Evolutionary conservation across 805 yeast genomes (phyloP).

Genomic region (Komagataella ulmi): DNA sequence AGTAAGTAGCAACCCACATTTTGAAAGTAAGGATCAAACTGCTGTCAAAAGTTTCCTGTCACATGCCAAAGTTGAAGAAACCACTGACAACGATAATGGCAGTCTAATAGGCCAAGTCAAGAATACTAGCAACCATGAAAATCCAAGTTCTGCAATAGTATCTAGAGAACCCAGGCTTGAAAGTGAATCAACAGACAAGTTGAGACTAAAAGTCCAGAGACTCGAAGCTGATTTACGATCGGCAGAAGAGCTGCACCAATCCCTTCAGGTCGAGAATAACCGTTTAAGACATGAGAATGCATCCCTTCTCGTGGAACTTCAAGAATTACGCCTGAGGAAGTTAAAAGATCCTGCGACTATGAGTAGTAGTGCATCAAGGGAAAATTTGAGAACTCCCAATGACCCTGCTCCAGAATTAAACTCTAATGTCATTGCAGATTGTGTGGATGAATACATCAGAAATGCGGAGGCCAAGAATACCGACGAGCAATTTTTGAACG

Average conservation of each 20-base stretch:
- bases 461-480: not conserved
- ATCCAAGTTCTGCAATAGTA: not conserved
- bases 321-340: not conserved
- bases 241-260: not conserved
- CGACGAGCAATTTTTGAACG: slow-evolving; percentile 1
- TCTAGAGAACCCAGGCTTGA: not conserved
- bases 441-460: not conserved
- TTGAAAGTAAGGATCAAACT: not conserved
- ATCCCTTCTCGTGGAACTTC: not conserved
- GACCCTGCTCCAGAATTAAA: not conserved
- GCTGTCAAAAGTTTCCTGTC: not conserved
- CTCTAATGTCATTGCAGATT: not conserved
- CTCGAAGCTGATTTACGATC: not conserved
- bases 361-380: not conserved
- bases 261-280: not conserved
- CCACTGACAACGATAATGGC: not conserved
- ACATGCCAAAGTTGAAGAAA: not conserved
- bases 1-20: not conserved
- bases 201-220: not conserved
- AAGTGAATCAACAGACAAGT: not conserved
- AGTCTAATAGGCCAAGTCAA: not conserved
- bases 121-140: not conserved
- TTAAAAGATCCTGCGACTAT: not conserved
- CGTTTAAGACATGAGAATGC: not conserved
- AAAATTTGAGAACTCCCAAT: too few relatives aligned